These are phyloP conservation scores for Plectosphaerella plurivora DNA, from an alignment of 2,329 filamentous ascomycete genomes.

Conservation along the genomic window DNA sequence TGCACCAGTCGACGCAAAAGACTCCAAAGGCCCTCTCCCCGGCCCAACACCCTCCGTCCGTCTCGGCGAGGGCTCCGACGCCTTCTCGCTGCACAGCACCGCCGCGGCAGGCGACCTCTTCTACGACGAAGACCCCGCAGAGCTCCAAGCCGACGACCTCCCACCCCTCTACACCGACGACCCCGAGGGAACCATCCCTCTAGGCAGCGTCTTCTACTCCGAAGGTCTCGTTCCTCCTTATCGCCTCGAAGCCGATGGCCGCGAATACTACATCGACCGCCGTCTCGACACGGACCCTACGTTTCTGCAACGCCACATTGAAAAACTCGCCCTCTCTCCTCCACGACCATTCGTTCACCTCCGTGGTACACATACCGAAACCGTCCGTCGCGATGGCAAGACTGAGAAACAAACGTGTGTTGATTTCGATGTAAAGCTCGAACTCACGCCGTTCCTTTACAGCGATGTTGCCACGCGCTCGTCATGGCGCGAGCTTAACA, in stretches of 20 bases:
- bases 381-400: conserved; percentile 37
- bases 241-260: conserved; percentile 26
- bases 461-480: conserved; percentile 31
- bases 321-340: conserved; percentile 37
- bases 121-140: conserved; percentile 30
- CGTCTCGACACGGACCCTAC: conserved; percentile 39
- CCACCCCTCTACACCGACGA: conserved; percentile 42
- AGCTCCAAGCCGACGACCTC: conserved; percentile 32
- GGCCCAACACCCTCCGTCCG: conserved; percentile 6
- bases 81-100: conserved; percentile 19
- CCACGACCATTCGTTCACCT: conserved; percentile 50
- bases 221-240: conserved; percentile 18
- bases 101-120: conserved; percentile 21
- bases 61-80: conserved; percentile 19
- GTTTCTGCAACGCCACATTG: conserved; percentile 40
- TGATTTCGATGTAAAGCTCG: conserved; percentile 57
- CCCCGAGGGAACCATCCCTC: no score
- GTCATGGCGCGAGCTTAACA: conserved; percentile 41
- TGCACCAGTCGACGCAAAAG: conserved; percentile 3
- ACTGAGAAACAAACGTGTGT: conserved; percentile 40
- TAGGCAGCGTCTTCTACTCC: conserved; percentile 12
- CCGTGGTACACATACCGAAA: conserved; percentile 47
- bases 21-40: conserved; percentile 3
- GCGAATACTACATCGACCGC: conserved; percentile 37
- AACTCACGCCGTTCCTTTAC: conserved; percentile 55